A percentile compares a stretch with the other conserved stretches of the same genome.
Conservation (phyloP, 805 yeast species). For the Ogataea paraovalis region DNA sequence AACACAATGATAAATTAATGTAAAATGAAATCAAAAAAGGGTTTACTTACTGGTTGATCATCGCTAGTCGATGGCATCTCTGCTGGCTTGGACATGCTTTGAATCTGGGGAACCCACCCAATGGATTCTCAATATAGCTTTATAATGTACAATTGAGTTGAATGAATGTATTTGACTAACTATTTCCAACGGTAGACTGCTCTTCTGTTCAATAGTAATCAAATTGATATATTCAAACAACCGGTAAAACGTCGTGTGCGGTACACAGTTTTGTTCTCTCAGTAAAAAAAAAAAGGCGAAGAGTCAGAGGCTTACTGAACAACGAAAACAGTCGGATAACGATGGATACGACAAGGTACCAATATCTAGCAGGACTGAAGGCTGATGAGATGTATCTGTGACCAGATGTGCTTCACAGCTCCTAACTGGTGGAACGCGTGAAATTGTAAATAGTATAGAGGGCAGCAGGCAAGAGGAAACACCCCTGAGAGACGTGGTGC, state of each 20-base stretch:
- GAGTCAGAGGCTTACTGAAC: neutral
- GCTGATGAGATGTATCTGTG: neutral
- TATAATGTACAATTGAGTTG: neutral
- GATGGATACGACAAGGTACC: neutral
- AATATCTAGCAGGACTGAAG: neutral
- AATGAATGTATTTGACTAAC: neutral
- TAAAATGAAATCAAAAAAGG: neutral
- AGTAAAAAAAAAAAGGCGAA: neutral
- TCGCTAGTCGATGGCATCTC: neutral
- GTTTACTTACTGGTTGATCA: constrained; percentile 2
- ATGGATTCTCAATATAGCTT: neutral
- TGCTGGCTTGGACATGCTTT: neutral
- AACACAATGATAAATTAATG: neutral
- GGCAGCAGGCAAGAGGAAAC: neutral
- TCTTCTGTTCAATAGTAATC: neutral
- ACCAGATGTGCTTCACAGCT: neutral
- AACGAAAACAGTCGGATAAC: neutral
- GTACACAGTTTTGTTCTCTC: neutral
- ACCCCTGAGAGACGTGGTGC: neutral
- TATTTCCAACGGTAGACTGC: neutral
- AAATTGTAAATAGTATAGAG: neutral
- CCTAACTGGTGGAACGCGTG: neutral
- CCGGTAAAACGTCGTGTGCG: neutral
- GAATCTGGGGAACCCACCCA: neutral
- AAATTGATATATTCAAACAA: neutral